Conservation (phyloP, 805 yeast species). For the Ogataea henricii region DNA sequence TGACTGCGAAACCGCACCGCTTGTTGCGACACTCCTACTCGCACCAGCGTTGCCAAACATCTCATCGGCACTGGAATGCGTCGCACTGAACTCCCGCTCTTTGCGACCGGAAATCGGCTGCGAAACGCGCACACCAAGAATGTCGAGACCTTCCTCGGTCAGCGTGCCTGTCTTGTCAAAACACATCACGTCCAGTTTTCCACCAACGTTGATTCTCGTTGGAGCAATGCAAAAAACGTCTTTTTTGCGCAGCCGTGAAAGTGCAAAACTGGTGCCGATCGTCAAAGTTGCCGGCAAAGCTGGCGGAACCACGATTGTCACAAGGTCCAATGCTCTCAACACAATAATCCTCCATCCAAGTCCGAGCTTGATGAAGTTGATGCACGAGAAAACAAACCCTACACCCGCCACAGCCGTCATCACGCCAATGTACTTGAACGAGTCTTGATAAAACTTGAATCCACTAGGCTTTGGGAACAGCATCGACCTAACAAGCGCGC, state of each 20-base stretch:
- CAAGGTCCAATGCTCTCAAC: constrained; percentile 86
- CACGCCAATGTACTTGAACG: constrained; percentile 93
- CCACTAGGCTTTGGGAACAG: constrained; percentile 93
- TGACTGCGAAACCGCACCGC: constrained; percentile 20
- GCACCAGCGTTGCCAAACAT: constrained; percentile 15
- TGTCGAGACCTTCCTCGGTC: constrained; percentile 95
- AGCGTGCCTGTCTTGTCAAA: constrained; percentile 98
- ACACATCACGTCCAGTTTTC: constrained; percentile 85
- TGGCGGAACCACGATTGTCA: constrained; percentile 98
- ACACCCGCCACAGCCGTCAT: constrained; percentile 83
- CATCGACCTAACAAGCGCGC: constrained; percentile 92
- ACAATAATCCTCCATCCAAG: constrained; percentile 69
- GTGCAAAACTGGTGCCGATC: constrained; percentile 93
- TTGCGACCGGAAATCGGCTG: constrained; percentile 34
- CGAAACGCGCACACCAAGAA: constrained; percentile 54
- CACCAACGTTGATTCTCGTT: constrained; percentile 93
- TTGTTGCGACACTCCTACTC: background rate
- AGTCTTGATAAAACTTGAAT: constrained; percentile 90
- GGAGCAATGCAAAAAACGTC: constrained; percentile 91
- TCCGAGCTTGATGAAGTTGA: constrained; percentile 78
- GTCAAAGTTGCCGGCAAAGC: constrained; percentile 97
- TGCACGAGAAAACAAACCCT: constrained; percentile 83
- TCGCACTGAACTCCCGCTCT: constrained; percentile 28
- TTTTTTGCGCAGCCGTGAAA: constrained; percentile 67
- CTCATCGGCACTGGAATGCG: constrained; percentile 18